Evolutionary conservation across 1,284 basidiomycete genomes (phyloP).

Genomic region (Cryptococcus sp.): DNA sequence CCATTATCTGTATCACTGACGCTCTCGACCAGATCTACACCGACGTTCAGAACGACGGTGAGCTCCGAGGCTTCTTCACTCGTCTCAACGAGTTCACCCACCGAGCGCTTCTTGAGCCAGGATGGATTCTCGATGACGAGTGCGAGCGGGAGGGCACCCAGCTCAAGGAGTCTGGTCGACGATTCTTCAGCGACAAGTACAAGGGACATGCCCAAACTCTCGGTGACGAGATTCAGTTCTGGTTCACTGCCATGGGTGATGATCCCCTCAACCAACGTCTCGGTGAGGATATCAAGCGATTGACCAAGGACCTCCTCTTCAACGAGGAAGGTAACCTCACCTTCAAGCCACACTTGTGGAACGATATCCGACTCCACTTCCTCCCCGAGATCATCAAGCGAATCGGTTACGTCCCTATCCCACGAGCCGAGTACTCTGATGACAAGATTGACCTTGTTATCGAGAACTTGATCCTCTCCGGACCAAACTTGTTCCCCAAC

Average conservation of each 20-base stretch:
- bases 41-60: constrained; percentile 70
- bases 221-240: constrained; percentile 64
- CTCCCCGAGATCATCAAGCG: constrained; percentile 71
- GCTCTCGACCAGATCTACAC: constrained; percentile 69
- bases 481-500: constrained; percentile 58
- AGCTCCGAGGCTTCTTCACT: constrained; percentile 72
- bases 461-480: constrained; percentile 86
- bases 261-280: constrained; percentile 79
- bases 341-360: constrained; percentile 87
- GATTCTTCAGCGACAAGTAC: constrained; percentile 82
- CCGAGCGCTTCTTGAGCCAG: constrained; percentile 75
- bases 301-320: constrained; percentile 77
- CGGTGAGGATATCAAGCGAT: constrained; percentile 73
- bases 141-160: constrained; percentile 61
- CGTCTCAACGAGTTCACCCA: constrained; percentile 63
- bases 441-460: constrained; percentile 80
- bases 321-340: constrained; percentile 69
- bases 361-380: constrained; percentile 74
- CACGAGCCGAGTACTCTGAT: constrained; percentile 86
- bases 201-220: constrained; percentile 74
- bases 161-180: constrained; percentile 64
- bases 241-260: constrained; percentile 76
- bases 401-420: constrained; percentile 84
- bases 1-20: constrained; percentile 59
- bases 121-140: constrained; percentile 77